Base-by-base conservation (phyloP, 345 rosid genomes). In the Brassica nigra region DNA sequence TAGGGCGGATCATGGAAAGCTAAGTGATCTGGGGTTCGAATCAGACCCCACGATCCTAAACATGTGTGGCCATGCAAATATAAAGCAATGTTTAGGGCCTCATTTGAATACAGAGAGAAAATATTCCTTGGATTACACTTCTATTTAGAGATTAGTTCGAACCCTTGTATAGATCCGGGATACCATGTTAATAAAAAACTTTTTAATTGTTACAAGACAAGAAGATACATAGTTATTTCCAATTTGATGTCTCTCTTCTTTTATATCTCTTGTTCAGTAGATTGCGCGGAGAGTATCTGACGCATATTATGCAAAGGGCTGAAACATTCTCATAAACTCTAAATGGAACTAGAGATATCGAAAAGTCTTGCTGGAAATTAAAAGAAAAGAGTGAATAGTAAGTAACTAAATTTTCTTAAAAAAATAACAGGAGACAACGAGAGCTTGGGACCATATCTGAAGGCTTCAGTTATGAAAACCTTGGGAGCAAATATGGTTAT, bases 381-480 rank as follows among this genome's bases (percentile, higher is more conserved):
- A 23, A 23, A 23, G 27, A 37, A 37, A 42, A 27, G 70, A 72
- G 12, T 73, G n/a, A 14, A 12, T 39, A 20, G 67, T 31, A 31
- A 31, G 6, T 57, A 36, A 67, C 42, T 23, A 23, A 23, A 23
- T 23, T 23, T 23, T 23, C 27, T 23, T 23, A 1, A 23, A 23
- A 23, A 23, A 23, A 23, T 23, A 23, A 23, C 27, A 39, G 29
- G n/a, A 8, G 62, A 36, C 9, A 6, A 36, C 9, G 8, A 36
- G 42, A 36, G 42, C 2, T 36, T 36, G 10, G 2, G 10, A 7
- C 89, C 57, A 88, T 91, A 83, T 86, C 92, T 55, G 96, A 88
- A 87, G 87, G 92, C 79, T 76, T 90, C 83, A 88, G 86, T 77
- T 88, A 84, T 79, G 89, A 89, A 84, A 88, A 84, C 82, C 87